These are phyloP conservation scores for Claviceps humidiphila DNA, from an alignment of 2,329 filamentous ascomycete genomes.

Conservation along the genomic window DNA sequence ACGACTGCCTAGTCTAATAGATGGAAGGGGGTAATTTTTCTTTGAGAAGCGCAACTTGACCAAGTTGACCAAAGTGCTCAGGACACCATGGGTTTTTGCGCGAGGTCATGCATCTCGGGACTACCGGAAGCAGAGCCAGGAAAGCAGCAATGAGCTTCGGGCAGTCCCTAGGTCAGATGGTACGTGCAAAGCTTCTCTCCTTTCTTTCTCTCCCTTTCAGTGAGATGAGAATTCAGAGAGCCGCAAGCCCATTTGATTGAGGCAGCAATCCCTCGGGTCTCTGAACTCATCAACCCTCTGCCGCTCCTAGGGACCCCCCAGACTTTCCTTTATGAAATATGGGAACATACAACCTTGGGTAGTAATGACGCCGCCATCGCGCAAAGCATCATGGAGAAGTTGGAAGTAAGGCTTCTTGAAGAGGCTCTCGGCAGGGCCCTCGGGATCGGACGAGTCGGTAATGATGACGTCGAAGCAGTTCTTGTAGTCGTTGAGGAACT, in stretches of 20 bases:
- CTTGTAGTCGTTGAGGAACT: conserved; percentile 94
- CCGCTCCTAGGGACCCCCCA: conserved; percentile 22
- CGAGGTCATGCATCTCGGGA: conserved; percentile 15
- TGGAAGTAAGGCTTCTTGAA: conserved; percentile 99
- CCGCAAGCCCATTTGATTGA: background rate
- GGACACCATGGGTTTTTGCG: background rate
- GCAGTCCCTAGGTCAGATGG: conserved; percentile 18
- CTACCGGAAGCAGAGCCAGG: conserved; percentile 24
- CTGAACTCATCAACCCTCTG: conserved; percentile 7
- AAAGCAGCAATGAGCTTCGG: conserved; percentile 26
- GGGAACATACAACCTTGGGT: conserved; percentile 99
- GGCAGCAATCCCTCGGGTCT: background rate
- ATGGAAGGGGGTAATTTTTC: background rate
- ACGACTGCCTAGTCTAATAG: conserved; percentile 1
- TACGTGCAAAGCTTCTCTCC: background rate
- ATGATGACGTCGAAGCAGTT: conserved; percentile 99
- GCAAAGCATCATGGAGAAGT: conserved; percentile 77
- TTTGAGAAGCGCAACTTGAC: background rate
- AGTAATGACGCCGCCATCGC: conserved; percentile 94
- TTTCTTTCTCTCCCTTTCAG: background rate
- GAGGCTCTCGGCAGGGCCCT: conserved; percentile 87
- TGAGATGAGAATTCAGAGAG: conserved; percentile 3
- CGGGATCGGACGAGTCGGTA: conserved; percentile 94
- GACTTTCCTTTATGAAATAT: conserved; percentile 36
- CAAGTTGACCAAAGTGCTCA: background rate